These are phyloP conservation scores for Flaveria ramosissima DNA, from an alignment of 129 eudicot genomes.

Conservation along the genomic window DNA sequence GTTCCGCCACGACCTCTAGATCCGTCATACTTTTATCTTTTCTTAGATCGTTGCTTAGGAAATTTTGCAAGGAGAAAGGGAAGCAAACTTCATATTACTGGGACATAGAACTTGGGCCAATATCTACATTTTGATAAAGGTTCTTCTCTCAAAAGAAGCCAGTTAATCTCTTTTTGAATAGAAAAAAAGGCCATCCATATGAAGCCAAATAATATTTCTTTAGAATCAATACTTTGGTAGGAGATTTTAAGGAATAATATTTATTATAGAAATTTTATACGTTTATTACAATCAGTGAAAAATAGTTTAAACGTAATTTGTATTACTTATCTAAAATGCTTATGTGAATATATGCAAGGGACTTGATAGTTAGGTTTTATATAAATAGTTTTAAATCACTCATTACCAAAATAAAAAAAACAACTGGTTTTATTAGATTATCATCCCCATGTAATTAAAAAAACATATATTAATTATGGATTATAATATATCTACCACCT, in stretches of 20 bases:
- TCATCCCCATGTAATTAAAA: too few species aligned
- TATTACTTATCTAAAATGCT: neutral
- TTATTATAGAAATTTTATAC: neutral
- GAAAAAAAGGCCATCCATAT: neutral
- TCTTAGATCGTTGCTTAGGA: constrained; percentile 27
- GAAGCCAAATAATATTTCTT: too few species aligned
- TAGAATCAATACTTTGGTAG: too few species aligned
- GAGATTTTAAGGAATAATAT: neutral
- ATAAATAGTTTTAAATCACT: too few species aligned
- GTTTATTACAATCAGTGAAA: neutral
- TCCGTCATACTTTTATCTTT: neutral
- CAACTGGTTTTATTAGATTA: too few species aligned
- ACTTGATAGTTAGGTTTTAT: too few species aligned
- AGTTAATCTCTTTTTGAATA: neutral
- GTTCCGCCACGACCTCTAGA: too few species aligned
- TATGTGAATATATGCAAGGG: neutral
- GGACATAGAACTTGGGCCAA: constrained; percentile 26
- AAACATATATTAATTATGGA: too few species aligned
- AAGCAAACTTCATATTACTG: constrained; percentile 23
- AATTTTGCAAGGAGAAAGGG: constrained; percentile 36
- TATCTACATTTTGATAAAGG: constrained; percentile 27
- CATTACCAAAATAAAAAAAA: too few species aligned
- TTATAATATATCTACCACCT: too few species aligned
- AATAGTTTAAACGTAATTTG: neutral
- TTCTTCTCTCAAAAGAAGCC: constrained; percentile 18